These are phyloP conservation scores for Lathyrus aphaca DNA, from an alignment of 306 rosid genomes.

Conservation along the genomic window DNA sequence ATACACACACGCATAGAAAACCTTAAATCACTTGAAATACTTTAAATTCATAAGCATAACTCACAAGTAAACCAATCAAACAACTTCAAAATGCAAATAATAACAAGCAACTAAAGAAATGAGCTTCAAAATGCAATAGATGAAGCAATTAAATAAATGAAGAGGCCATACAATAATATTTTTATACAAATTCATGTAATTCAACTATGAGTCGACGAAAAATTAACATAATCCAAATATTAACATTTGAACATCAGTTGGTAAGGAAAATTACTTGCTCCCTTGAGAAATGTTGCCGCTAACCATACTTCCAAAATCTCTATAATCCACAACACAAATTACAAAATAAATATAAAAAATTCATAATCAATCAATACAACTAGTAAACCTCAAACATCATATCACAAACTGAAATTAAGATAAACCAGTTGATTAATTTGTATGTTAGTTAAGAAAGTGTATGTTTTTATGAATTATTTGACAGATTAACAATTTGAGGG, in stretches of 20 bases:
- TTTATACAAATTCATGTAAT: neutral
- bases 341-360: no score
- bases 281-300: slow-evolving; percentile 81
- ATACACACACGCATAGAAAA: no score
- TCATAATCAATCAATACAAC: no score
- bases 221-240: slow-evolving; percentile 18
- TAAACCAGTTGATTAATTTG: slow-evolving; percentile 8
- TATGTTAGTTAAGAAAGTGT: slow-evolving; percentile 13
- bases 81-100: no score
- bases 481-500: neutral
- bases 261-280: slow-evolving; percentile 71
- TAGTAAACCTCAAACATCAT: no score
- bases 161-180: neutral
- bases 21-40: no score
- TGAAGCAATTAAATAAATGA: neutral
- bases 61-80: no score
- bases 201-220: slow-evolving; percentile 12
- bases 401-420: no score
- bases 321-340: slow-evolving; percentile 14
- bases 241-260: slow-evolving; percentile 21
- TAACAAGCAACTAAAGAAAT: no score
- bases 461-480: neutral
- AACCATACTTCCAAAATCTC: slow-evolving; percentile 57
- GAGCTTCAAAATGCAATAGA: slow-evolving; percentile 15
- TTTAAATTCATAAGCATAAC: no score